Base-by-base conservation (phyloP, 768 basidiomycete species). In the Boletus huronensis region DNA sequence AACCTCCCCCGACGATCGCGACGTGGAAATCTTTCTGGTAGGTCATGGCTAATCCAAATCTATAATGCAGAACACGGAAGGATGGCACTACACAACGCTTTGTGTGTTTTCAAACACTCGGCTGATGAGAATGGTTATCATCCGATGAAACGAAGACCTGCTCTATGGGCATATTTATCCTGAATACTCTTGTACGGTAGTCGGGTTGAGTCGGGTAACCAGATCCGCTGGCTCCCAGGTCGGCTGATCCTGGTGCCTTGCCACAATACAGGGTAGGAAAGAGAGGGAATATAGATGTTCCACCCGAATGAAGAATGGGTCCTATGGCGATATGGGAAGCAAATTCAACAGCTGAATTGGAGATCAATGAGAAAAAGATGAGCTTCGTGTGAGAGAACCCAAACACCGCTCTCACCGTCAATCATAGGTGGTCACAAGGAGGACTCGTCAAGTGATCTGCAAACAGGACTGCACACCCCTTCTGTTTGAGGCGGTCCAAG, bases 1-100 rank as follows among this genome's bases (percentile, higher is more conserved):
- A 75, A 11, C 83, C 82, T 21, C 81, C 81, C 23, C 82, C 82
- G 3, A 83, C 71, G 31, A 84, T 76, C 1, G 80, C 81, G 28
- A 83, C 72, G 28, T 70, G 68, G 56, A 82, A 77, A 60, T 76
- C 74, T 55, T 78, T 78, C 25, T 50, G 48, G 46, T 29, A 43
- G 7, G 38, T 8, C 53, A 55, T 47, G 21, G 21, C 4, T 16
- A 35, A 36, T 11, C 31, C 39, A 31, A 38, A 53, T 52, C 21
- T 40, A 39, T 38, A 36, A 29, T 29, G 23, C 29, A 25, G 43
- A 28, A 28, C 16, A 38, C 25, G 48, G 5, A 47, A 40, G 42
- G 25, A 42, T 5, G 19, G n/a, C 6, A 21, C 11, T 32, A 40
- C 31, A 44, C 13, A 23, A 32, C 42, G 11, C 21, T 48, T 11